Base-by-base conservation (phyloP, 352 stramenopile species). In the Phytophthora macrochlamydospora region DNA sequence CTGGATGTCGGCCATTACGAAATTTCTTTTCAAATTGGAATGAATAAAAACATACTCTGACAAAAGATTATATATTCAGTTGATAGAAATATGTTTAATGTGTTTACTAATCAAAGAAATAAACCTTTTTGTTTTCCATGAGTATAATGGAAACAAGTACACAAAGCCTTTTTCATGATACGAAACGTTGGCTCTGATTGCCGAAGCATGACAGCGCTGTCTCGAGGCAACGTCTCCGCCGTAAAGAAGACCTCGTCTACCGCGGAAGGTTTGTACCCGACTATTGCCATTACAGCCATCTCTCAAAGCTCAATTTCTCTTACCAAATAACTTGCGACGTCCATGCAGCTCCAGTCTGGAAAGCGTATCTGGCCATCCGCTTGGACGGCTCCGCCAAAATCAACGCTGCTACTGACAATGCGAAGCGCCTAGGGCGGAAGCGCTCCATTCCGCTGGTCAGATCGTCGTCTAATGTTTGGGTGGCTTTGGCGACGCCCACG, bases 291-390 rank as follows among this genome's bases (percentile, higher is more conserved):
- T 9, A 2, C 4, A 12, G 38, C 2, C 38, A 45, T 24, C 18
- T 14, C 3, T 45, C 18, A 24, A 45, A 13, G 13, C 11, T 14
- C 4, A 45, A 45, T 51, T 54, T 32, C 48, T 51, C 33, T 24
- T 24, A 24, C 18, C 18, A 24, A 24, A 24, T 24, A 24, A 24
- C 18, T 24, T 24, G 18, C 33, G 35, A 42, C 49, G 32, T 29
- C 31, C 24, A 28, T 55, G 60, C 46, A 90, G 84, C 84, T 24
- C 82, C 76, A 28, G 78, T 90, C n/a, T 92, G 84, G 84, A 89
- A 85, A 58, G 73, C 59, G 40, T 92, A 92, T 58, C 53, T 92
- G 43, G 65, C 71, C 45, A 70, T 83, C 11, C 80, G 84, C 44
- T 70, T 62, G 29, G 54, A 38, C 9, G 45, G n/a, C 60, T 35